Evolutionary conservation across 805 yeast genomes (phyloP).

Genomic region (Metschnikowia rubicola): DNA sequence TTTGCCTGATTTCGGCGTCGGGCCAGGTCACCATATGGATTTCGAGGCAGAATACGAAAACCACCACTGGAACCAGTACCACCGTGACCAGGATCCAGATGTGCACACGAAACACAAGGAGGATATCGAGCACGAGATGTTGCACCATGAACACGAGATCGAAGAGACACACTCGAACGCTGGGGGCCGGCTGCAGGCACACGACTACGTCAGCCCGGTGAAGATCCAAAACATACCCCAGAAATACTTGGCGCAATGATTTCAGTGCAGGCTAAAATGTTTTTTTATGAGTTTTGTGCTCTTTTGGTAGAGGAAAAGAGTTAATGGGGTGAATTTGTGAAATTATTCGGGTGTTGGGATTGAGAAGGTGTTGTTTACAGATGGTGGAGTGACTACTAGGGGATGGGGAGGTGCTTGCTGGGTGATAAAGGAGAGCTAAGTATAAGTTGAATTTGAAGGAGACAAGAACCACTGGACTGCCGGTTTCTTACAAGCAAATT

Average conservation of each 20-base stretch:
- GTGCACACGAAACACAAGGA: slow-evolving; percentile 78
- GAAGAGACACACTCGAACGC: slow-evolving; percentile 48
- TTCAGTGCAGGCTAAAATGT: too few relatives aligned
- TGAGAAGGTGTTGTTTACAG: too few relatives aligned
- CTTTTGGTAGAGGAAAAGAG: too few relatives aligned
- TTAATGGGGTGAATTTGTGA: too few relatives aligned
- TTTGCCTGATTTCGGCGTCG: slow-evolving; percentile 89
- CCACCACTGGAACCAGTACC: slow-evolving; percentile 89
- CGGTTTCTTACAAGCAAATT: too few relatives aligned
- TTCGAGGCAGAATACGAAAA: slow-evolving; percentile 91
- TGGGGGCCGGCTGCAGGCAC: slow-evolving; percentile 28
- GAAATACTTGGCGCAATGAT: slow-evolving; percentile 23
- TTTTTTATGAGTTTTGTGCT: too few relatives aligned
- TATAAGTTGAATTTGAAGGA: too few relatives aligned
- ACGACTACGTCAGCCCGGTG: slow-evolving; percentile 28
- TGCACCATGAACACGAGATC: slow-evolving; percentile 83
- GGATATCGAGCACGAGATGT: slow-evolving; percentile 81
- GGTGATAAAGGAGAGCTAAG: too few relatives aligned
- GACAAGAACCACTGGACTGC: too few relatives aligned
- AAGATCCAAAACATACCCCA: slow-evolving; percentile 29
- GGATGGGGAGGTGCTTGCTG: too few relatives aligned
- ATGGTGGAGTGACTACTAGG: too few relatives aligned
- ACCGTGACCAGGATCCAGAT: slow-evolving; percentile 76
- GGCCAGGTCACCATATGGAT: slow-evolving; percentile 92
- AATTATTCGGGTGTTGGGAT: too few relatives aligned